Conservation (phyloP, 2,329 filamentous ascomycete species). For the Ophiostoma pallidulum region DNA sequence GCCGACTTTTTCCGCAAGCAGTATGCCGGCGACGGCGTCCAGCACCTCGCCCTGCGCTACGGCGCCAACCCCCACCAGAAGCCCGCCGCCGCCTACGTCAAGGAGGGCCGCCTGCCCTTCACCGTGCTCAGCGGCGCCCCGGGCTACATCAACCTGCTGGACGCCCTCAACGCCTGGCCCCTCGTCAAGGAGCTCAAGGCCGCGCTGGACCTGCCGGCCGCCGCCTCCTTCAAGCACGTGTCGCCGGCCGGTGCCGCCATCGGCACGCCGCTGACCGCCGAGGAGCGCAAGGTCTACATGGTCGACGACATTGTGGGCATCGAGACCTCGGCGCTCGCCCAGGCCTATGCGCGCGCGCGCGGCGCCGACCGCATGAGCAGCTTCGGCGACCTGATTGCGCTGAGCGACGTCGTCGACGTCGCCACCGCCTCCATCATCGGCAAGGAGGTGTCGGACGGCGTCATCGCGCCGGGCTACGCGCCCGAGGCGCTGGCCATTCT, state of each 20-base stretch:
- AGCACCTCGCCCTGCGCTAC: slow-evolving; percentile 82
- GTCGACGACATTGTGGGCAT: slow-evolving; percentile 90
- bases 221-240: slow-evolving; percentile 98
- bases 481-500: slow-evolving; percentile 81
- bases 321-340: slow-evolving; percentile 75
- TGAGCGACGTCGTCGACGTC: slow-evolving; percentile 83
- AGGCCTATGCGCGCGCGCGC: slow-evolving; percentile 90
- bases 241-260: slow-evolving; percentile 94
- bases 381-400: slow-evolving; percentile 92
- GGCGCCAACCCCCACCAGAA: slow-evolving; percentile 98
- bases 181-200: slow-evolving; percentile 92
- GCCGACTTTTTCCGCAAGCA: slow-evolving; percentile 96
- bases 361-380: slow-evolving; percentile 98
- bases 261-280: slow-evolving; percentile 72
- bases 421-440: slow-evolving; percentile 96
- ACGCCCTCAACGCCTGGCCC: slow-evolving; percentile 93
- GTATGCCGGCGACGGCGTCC: slow-evolving; percentile 76
- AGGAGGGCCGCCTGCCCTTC: slow-evolving; percentile 73
- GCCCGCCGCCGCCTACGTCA: slow-evolving; percentile 76
- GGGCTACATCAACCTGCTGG: slow-evolving; percentile 94
- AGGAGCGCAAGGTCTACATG: slow-evolving; percentile 96
- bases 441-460: slow-evolving; percentile 93
- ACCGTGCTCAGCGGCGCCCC: slow-evolving; percentile 84
- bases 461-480: slow-evolving; percentile 83
- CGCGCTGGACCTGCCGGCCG: slow-evolving; percentile 78